A percentile compares a stretch with the other conserved stretches of the same genome.
Evolutionary conservation across 345 rosid genomes (phyloP).

Genomic region (Boechera stricta): DNA sequence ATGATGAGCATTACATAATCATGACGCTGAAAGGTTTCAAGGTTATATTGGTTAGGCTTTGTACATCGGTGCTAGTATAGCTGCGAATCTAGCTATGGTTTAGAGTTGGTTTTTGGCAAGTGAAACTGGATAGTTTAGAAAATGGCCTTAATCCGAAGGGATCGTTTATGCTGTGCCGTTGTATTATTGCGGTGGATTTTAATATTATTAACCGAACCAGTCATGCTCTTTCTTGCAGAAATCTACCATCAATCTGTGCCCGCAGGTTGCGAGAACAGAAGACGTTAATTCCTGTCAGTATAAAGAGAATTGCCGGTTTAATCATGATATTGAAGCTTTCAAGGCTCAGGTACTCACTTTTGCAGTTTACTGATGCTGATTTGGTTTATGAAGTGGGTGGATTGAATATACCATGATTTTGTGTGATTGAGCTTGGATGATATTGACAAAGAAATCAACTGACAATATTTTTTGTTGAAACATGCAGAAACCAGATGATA

Average conservation of each 20-base stretch:
- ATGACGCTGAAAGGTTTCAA: not conserved
- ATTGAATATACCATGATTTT: not conserved
- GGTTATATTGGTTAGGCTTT: too few species aligned
- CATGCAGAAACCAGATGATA: conserved; percentile 83
- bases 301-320: conserved; percentile 72
- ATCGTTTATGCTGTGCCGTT: not conserved
- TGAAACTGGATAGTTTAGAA: not conserved
- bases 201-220: not conserved
- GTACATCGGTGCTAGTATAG: not conserved
- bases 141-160: not conserved
- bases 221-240: conserved; percentile 44
- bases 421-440: not conserved
- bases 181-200: too few species aligned
- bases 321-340: conserved; percentile 81
- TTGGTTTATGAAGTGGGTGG: not conserved
- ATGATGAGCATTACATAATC: not conserved
- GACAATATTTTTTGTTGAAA: not conserved
- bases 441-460: not conserved
- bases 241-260: conserved; percentile 66
- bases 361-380: not conserved
- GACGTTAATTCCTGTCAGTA: conserved; percentile 68
- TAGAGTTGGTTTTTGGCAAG: not conserved
- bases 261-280: conserved; percentile 71
- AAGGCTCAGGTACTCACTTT: conserved; percentile 69
- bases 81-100: not conserved